phyloP scores from a whole-genome alignment of 257 asterid species.

The Verbascum thapsus region DNA sequence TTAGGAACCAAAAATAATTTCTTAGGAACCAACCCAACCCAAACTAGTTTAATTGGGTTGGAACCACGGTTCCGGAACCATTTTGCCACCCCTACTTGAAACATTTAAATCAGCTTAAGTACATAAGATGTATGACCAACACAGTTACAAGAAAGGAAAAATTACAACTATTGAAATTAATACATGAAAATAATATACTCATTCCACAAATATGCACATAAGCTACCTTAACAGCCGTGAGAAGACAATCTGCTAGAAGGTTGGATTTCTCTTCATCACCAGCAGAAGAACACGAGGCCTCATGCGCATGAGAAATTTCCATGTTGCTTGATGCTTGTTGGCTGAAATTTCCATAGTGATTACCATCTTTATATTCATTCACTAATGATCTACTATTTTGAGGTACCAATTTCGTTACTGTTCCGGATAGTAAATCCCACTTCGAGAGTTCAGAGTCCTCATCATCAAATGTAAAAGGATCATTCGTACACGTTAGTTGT shows the following conservation, averaged over 20 bases:
- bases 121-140: slow-evolving; percentile 4
- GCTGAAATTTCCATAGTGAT: slow-evolving; percentile 36
- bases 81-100: too few relatives aligned
- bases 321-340: slow-evolving; percentile 48
- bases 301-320: slow-evolving; percentile 39
- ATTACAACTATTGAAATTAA: not conserved
- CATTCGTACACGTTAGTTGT: slow-evolving; percentile 36
- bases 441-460: slow-evolving; percentile 66
- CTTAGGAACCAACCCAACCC: too few relatives aligned
- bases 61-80: too few relatives aligned
- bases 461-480: slow-evolving; percentile 82
- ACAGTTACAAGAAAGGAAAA: not conserved
- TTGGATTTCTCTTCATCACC: slow-evolving; percentile 44
- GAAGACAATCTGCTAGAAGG: slow-evolving; percentile 80
- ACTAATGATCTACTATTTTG: slow-evolving; percentile 36
- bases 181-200: slow-evolving; percentile 17
- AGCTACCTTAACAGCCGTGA: slow-evolving; percentile 68
- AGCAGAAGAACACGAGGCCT: slow-evolving; percentile 52
- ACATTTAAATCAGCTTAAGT: not conserved
- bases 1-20: too few relatives aligned
- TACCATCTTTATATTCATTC: slow-evolving; percentile 32
- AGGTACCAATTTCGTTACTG: slow-evolving; percentile 32
- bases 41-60: too few relatives aligned
- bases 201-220: slow-evolving; percentile 22
- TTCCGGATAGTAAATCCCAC: slow-evolving; percentile 78